These are phyloP conservation scores for Trifolium pratense DNA, from an alignment of 306 rosid species.

Conservation along the genomic window DNA sequence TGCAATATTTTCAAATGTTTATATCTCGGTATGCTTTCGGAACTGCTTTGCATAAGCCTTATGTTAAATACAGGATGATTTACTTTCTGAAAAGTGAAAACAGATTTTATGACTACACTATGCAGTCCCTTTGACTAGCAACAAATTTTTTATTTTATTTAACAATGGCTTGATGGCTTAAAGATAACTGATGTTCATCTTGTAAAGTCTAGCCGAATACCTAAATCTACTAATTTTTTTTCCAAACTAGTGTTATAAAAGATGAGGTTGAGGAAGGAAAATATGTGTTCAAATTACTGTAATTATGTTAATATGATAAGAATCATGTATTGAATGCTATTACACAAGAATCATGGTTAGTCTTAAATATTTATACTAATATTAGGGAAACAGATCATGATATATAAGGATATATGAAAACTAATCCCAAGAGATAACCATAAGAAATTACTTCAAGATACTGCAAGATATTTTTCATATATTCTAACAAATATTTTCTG, in stretches of 20 bases:
- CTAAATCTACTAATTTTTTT: too few relatives aligned
- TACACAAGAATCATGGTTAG: background rate
- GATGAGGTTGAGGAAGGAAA: background rate
- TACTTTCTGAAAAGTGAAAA: too few relatives aligned
- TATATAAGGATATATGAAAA: constrained; percentile 10
- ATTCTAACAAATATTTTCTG: constrained; percentile 3
- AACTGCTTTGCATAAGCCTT: background rate
- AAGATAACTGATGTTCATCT: too few relatives aligned
- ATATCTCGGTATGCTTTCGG: background rate
- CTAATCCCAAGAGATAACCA: background rate
- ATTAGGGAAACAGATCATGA: background rate
- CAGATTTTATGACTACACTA: too few relatives aligned
- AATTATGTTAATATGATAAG: background rate
- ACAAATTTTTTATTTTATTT: too few relatives aligned
- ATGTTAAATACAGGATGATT: too few relatives aligned
- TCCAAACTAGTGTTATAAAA: too few relatives aligned
- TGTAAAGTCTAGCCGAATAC: too few relatives aligned
- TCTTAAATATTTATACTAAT: background rate
- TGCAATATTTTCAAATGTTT: constrained; percentile 32
- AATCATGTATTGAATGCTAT: background rate
- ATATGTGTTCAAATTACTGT: background rate
- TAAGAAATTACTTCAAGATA: background rate
- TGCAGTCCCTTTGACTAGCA: too few relatives aligned
- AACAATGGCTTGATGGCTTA: too few relatives aligned
- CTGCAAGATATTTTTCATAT: background rate